These are phyloP conservation scores for Brasenia schreberi DNA, from an alignment of 164 flowering plant genomes.

Conservation along the genomic window DNA sequence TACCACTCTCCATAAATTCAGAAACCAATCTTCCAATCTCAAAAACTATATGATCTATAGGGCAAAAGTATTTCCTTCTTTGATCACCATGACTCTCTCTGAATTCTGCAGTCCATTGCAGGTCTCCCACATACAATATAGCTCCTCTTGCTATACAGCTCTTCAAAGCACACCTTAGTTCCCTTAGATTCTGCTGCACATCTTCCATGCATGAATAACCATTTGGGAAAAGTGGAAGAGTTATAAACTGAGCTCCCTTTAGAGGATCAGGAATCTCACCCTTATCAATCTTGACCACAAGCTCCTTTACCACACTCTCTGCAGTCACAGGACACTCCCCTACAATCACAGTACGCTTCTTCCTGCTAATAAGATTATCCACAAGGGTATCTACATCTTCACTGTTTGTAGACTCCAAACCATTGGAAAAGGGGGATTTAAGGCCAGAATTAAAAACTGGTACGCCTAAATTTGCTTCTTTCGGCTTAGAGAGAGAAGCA, in stretches of 20 bases:
- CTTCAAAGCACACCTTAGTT: conserved; percentile 39
- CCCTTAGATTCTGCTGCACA: conserved; percentile 52
- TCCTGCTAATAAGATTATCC: conserved; percentile 39
- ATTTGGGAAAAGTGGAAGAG: conserved; percentile 37
- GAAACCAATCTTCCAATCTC: conserved; percentile 61
- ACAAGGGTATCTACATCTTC: conserved; percentile 48
- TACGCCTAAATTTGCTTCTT: conserved; percentile 19
- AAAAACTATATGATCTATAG: conserved; percentile 61
- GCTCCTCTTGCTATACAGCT: conserved; percentile 33
- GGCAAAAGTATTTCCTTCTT: conserved; percentile 35
- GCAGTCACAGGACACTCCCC: conserved; percentile 44
- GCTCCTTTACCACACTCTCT: conserved; percentile 49
- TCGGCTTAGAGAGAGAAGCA: conserved; percentile 28
- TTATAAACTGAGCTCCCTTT: conserved; percentile 39
- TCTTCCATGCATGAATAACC: conserved; percentile 38
- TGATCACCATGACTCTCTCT: conserved; percentile 31
- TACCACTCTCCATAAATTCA: conserved; percentile 36
- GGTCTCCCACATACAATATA: conserved; percentile 77
- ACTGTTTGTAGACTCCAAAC: conserved; percentile 19
- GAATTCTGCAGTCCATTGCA: conserved; percentile 58
- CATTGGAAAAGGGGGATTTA: conserved; percentile 2
- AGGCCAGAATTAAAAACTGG: conserved; percentile 4
- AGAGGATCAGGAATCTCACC: conserved; percentile 46
- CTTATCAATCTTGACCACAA: conserved; percentile 47
- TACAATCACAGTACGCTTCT: conserved; percentile 43